phyloP scores from a whole-genome alignment of 768 basidiomycete species.

The Trametes elegans region DNA sequence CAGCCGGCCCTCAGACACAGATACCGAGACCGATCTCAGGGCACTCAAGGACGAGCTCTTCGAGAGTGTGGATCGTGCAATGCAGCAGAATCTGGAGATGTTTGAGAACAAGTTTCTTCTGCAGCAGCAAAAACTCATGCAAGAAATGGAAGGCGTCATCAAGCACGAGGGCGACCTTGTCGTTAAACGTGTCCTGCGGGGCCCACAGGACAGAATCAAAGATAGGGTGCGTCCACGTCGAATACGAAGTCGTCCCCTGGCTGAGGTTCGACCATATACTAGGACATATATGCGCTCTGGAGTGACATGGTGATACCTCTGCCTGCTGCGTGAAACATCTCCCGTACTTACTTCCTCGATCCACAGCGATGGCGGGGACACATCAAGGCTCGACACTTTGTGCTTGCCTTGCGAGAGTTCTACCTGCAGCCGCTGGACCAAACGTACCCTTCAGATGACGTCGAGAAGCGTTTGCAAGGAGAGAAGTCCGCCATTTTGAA shows the following conservation, averaged over 20 bases:
- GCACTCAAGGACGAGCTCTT: no score
- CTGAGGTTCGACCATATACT: background rate
- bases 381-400: constrained; percentile 51
- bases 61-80: background rate
- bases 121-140: constrained; percentile 38
- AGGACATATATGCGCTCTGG: constrained; percentile 53
- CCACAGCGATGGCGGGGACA: constrained; percentile 48
- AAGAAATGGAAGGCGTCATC: constrained; percentile 29
- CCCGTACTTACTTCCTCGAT: background rate
- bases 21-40: background rate
- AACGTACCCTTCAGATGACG: no score
- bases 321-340: no score
- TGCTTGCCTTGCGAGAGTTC: constrained; percentile 40
- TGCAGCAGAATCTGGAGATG: constrained; percentile 33
- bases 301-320: constrained; percentile 45
- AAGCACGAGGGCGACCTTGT: constrained; percentile 38
- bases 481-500: background rate
- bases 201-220: constrained; percentile 44
- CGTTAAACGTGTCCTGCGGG: constrained; percentile 38
- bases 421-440: constrained; percentile 31
- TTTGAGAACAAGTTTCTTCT: constrained; percentile 49
- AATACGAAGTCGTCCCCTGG: background rate
- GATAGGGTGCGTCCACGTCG: constrained; percentile 36
- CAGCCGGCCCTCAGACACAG: no score
- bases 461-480: background rate